A percentile compares a stretch with the other conserved stretches of the same genome.
Conservation (phyloP, 768 basidiomycete species). For the Macrolepiota fuliginosa region DNA sequence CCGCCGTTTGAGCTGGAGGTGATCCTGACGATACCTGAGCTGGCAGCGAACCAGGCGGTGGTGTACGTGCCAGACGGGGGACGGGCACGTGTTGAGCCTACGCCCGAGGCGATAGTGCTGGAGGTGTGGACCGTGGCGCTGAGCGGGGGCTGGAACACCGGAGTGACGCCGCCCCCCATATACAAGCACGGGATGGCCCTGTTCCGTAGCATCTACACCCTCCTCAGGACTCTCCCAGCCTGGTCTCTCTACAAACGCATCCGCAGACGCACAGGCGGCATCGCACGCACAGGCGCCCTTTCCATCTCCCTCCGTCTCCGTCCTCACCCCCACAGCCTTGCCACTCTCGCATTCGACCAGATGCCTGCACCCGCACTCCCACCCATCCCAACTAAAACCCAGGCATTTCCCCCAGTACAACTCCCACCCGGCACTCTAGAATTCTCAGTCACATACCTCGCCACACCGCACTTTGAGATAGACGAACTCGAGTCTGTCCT, state of each 20-base stretch:
- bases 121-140: constrained; percentile 15
- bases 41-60: constrained; percentile 67
- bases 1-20: constrained; percentile 31
- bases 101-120: constrained; percentile 51
- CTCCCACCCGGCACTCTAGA: constrained; percentile 66
- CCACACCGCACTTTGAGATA: constrained; percentile 65
- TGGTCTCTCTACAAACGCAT: constrained; percentile 73
- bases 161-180: constrained; percentile 33
- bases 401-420: constrained; percentile 64
- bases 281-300: constrained; percentile 28
- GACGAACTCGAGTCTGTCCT: constrained; percentile 77
- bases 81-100: constrained; percentile 66
- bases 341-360: constrained; percentile 31
- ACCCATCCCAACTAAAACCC: constrained; percentile 46
- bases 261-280: constrained; percentile 39
- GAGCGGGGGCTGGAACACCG: neutral
- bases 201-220: constrained; percentile 73
- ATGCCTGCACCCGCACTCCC: constrained; percentile 14
- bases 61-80: constrained; percentile 61
- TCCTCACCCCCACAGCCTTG: constrained; percentile 16
- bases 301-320: constrained; percentile 35
- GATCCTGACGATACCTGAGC: constrained; percentile 66
- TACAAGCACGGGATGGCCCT: constrained; percentile 86
- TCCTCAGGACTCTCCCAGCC: constrained; percentile 71
- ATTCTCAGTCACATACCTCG: constrained; percentile 63